These are phyloP conservation scores for Fusarium nygamai DNA, from an alignment of 2,329 filamentous ascomycete genomes.

Conservation along the genomic window DNA sequence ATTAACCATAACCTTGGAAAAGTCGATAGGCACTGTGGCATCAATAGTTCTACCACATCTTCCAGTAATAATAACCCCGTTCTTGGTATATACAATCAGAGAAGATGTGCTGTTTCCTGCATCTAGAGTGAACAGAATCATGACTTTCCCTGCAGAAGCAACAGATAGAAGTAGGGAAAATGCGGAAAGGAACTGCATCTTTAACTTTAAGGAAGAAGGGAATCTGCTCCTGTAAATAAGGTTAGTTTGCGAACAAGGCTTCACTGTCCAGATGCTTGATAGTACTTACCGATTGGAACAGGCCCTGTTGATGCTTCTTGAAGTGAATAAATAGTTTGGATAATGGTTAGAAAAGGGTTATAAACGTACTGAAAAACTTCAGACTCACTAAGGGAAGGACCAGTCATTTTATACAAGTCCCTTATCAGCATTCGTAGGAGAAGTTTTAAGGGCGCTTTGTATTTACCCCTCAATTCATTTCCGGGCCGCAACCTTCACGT, in stretches of 20 bases:
- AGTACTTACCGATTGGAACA: neutral
- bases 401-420: neutral
- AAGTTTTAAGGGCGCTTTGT: fast-evolving
- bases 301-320: fast-evolving
- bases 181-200: neutral
- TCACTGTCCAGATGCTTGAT: neutral
- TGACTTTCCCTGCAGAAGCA: neutral
- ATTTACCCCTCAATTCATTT: neutral
- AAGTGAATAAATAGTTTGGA: fast-evolving
- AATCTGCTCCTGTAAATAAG: neutral
- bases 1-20: fast-evolving
- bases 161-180: neutral
- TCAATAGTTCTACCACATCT: fast-evolving
- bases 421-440: neutral
- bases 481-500: fast-evolving
- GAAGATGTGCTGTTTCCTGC: fast-evolving
- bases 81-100: fast-evolving
- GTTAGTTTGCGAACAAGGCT: neutral
- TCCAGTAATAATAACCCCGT: fast-evolving
- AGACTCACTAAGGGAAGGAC: fast-evolving
- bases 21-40: fast-evolving
- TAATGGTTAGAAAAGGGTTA: neutral
- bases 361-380: fast-evolving
- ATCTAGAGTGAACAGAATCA: neutral
- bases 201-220: neutral